Evolutionary conservation across 305 asterid species (phyloP).

Genomic region (Monarda citriodora): DNA sequence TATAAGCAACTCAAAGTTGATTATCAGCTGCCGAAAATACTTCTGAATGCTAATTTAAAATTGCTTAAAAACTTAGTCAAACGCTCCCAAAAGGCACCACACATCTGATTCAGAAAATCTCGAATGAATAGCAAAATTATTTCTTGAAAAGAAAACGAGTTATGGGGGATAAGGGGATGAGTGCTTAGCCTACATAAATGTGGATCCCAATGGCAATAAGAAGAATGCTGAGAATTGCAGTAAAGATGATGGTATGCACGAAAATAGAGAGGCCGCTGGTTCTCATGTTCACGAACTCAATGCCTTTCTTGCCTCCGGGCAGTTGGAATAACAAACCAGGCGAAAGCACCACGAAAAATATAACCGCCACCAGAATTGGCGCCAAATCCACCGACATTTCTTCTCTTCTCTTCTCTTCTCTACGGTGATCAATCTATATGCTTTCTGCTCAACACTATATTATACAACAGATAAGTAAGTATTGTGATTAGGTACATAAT

Average conservation of each 20-base stretch:
- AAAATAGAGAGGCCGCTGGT: slow-evolving; percentile 49
- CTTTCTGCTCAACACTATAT: not conserved
- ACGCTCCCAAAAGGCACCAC: too few relatives aligned
- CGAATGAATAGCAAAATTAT: too few relatives aligned
- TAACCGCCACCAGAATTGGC: slow-evolving; percentile 43
- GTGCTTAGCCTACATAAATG: slow-evolving; percentile 46
- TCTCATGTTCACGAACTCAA: slow-evolving; percentile 44
- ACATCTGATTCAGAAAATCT: too few relatives aligned
- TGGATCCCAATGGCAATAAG: slow-evolving; percentile 46
- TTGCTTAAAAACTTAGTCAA: too few relatives aligned
- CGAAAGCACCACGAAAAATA: slow-evolving; percentile 40
- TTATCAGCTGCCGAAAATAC: too few relatives aligned
- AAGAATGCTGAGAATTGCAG: slow-evolving; percentile 38
- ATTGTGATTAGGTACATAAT: too few relatives aligned
- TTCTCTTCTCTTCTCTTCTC: too few relatives aligned
- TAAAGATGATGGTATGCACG: slow-evolving; percentile 49
- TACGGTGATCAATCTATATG: not conserved
- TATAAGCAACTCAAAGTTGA: too few relatives aligned
- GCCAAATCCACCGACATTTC: slow-evolving; percentile 47
- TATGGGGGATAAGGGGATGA: too few relatives aligned
- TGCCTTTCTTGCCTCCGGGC: slow-evolving; percentile 33
- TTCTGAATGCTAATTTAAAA: too few relatives aligned
- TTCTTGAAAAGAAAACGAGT: too few relatives aligned
- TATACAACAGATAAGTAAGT: too few relatives aligned
- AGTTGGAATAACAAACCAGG: slow-evolving; percentile 57